Conservation (phyloP, 139 green algal genomes). For the Trebouxia sp. region DNA sequence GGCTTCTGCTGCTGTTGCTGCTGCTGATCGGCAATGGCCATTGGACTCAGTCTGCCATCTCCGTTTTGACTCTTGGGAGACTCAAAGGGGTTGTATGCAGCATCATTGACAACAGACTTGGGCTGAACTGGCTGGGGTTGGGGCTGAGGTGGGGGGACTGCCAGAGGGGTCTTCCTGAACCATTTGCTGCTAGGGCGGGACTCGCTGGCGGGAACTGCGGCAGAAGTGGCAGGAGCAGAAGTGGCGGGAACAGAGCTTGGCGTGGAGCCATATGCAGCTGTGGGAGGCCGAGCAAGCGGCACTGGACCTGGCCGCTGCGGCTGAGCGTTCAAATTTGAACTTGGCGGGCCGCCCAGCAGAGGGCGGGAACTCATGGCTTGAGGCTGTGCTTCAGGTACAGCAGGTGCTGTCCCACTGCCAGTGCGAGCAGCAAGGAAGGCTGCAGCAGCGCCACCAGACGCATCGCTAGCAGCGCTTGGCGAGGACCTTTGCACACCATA, state of each 20-base stretch:
- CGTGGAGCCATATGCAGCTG: neutral
- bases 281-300: neutral
- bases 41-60: neutral
- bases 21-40: neutral
- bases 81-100: constrained; percentile 7
- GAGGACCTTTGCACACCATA: neutral
- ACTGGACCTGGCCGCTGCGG: neutral
- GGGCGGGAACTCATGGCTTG: neutral
- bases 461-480: neutral
- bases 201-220: neutral
- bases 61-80: neutral
- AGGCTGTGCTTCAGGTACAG: neutral
- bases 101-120: neutral
- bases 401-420: neutral
- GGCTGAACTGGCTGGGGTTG: neutral
- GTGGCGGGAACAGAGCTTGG: too few species aligned
- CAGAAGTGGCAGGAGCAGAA: neutral
- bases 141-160: neutral
- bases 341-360: neutral
- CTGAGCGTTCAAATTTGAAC: too few species aligned
- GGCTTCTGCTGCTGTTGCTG: constrained; percentile 19
- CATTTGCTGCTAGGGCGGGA: constrained; percentile 11
- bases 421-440: constrained; percentile 5
- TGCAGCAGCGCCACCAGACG: neutral
- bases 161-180: constrained; percentile 18